A percentile compares a stretch with the other conserved stretches of the same genome.
phyloP scores from a whole-genome alignment of 2,329 filamentous ascomycete species.

The Arachnopeziza araneosa region DNA sequence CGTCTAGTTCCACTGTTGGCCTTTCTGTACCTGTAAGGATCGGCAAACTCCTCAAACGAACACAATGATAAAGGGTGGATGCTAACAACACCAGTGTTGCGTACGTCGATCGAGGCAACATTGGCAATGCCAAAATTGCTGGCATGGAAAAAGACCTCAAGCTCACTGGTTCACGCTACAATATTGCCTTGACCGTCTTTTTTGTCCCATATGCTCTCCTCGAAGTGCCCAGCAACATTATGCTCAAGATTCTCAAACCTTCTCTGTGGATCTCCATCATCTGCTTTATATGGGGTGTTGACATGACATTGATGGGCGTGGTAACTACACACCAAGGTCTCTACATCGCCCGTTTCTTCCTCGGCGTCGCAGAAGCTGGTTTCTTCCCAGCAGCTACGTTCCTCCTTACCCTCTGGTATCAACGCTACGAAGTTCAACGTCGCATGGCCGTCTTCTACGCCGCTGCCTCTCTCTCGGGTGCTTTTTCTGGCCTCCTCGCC shows the following conservation, averaged over 20 bases:
- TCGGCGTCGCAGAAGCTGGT: conserved; percentile 38
- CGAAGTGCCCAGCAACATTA: conserved; percentile 36
- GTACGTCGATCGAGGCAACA: conserved; percentile 58
- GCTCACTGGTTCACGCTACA: conserved; percentile 38
- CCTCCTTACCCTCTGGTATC: conserved; percentile 42
- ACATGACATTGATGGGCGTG: conserved; percentile 23
- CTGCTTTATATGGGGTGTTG: conserved; percentile 34
- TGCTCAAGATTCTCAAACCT: conserved; percentile 34
- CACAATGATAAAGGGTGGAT: not conserved
- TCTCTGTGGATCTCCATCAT: conserved; percentile 34
- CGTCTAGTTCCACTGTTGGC: conserved; percentile 62
- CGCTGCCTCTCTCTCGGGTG: conserved; percentile 32
- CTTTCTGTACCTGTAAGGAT: conserved; percentile 66
- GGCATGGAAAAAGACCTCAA: conserved; percentile 54
- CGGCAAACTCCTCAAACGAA: conserved; percentile 44
- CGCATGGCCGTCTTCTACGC: conserved; percentile 40
- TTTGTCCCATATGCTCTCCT: conserved; percentile 54
- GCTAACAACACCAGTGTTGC: not conserved
- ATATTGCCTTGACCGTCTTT: conserved; percentile 25
- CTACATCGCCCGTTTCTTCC: conserved; percentile 36
- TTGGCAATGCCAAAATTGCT: conserved; percentile 64
- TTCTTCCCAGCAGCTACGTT: conserved; percentile 38
- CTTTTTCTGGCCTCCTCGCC: conserved; percentile 43
- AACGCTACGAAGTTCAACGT: conserved; percentile 39
- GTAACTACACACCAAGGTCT: conserved; percentile 12